Evolutionary conservation across 2,329 filamentous ascomycete species (phyloP).

Genomic region (Cladosporium cucumerinum): DNA sequence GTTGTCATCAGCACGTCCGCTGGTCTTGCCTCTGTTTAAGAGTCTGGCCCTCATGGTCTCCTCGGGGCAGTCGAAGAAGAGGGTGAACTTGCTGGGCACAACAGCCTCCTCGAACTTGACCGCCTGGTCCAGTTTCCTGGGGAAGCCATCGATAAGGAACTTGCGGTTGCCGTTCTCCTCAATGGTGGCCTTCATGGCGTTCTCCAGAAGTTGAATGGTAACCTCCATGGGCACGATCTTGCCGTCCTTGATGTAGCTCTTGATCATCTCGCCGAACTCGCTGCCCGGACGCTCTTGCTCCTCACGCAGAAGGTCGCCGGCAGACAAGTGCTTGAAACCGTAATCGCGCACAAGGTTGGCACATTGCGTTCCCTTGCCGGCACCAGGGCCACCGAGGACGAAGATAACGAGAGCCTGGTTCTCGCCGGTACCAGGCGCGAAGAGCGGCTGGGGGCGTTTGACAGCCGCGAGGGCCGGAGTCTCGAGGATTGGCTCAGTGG

Average conservation of each 20-base stretch:
- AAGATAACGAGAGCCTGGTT: constrained; percentile 86
- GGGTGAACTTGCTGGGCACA: constrained; percentile 75
- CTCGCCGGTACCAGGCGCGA: constrained; percentile 53
- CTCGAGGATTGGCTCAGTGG: constrained; percentile 20
- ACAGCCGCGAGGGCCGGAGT: constrained; percentile 45
- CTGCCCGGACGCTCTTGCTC: constrained; percentile 85
- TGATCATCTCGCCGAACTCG: constrained; percentile 90
- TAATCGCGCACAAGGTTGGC: constrained; percentile 81
- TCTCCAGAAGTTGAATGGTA: constrained; percentile 87
- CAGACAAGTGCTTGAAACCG: constrained; percentile 85
- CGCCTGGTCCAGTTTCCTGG: constrained; percentile 95
- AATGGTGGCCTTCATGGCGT: constrained; percentile 77
- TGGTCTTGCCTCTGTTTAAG: constrained; percentile 87
- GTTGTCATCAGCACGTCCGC: constrained; percentile 89
- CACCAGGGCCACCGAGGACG: constrained; percentile 91
- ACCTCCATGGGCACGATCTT: constrained; percentile 99
- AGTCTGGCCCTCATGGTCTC: constrained; percentile 79
- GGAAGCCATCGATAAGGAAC: constrained; percentile 82
- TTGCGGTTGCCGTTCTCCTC: constrained; percentile 57
- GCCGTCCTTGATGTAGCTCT: constrained; percentile 87
- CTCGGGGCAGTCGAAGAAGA: constrained; percentile 95
- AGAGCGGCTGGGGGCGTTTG: constrained; percentile 63
- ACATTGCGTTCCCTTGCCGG: constrained; percentile 96
- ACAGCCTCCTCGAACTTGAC: constrained; percentile 88
- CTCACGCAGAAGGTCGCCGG: constrained; percentile 87